phyloP scores from a whole-genome alignment of 1,284 basidiomycete genomes.

The Chondrostereum purpureum region DNA sequence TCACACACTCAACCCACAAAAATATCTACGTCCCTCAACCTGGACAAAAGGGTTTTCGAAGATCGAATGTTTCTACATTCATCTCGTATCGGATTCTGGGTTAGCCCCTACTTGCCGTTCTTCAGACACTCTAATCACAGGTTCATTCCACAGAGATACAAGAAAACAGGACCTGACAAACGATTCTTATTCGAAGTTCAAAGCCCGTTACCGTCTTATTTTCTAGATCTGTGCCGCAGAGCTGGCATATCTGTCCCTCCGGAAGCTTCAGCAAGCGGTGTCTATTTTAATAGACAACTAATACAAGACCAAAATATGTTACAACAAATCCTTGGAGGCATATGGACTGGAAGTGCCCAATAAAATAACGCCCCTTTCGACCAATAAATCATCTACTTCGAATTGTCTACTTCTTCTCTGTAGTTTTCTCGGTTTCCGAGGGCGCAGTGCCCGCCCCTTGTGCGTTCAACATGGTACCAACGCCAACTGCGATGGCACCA shows the following conservation, averaged over 20 bases:
- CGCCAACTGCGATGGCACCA: conserved; percentile 66
- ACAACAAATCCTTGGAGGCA: not conserved
- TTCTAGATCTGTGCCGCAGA: not conserved
- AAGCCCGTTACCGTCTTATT: not conserved
- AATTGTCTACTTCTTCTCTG: too few relatives aligned
- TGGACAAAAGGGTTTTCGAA: not conserved
- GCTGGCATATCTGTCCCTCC: not conserved
- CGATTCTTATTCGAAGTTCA: conserved; percentile 2
- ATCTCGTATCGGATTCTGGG: conserved; percentile 1
- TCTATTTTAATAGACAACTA: not conserved
- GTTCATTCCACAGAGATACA: not conserved
- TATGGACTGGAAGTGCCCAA: not conserved
- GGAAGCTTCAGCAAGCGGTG: not conserved
- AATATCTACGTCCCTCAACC: not conserved
- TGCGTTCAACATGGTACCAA: conserved; percentile 48
- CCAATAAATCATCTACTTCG: too few relatives aligned
- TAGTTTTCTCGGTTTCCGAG: not conserved
- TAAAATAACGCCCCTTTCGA: not conserved
- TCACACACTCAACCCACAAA: not conserved
- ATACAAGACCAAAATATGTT: not conserved
- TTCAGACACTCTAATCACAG: not conserved
- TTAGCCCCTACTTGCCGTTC: not conserved
- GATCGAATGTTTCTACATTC: conserved; percentile 2
- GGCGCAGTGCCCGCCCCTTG: conserved; percentile 20
- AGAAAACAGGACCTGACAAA: conserved; percentile 1